Percentiles rank a stretch among this genome's conserved stretches.
Conservation (phyloP, 2,329 filamentous ascomycete genomes). For the Coniosporium tulheliwenetii region DNA sequence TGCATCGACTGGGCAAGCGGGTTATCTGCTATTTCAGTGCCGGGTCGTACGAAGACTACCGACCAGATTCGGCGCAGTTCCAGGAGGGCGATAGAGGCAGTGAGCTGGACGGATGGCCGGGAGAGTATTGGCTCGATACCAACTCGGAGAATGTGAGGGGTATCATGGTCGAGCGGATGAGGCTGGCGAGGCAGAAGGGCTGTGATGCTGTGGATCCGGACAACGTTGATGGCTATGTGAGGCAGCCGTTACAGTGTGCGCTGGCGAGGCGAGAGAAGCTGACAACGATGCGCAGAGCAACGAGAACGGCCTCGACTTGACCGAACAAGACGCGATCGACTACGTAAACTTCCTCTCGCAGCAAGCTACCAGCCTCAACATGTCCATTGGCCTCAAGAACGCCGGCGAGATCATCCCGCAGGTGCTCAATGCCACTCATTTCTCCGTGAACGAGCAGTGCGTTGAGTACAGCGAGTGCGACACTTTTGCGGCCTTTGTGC, state of each 20-base stretch:
- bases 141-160: conserved; percentile 40
- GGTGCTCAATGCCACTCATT: conserved; percentile 40
- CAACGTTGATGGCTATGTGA: conserved; percentile 51
- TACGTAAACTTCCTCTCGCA: conserved; percentile 45
- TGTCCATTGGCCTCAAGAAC: conserved; percentile 56
- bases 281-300: conserved; percentile 20
- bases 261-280: too few species aligned
- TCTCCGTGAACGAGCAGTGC: conserved; percentile 58
- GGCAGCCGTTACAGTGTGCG: conserved; percentile 7
- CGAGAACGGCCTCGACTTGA: conserved; percentile 46
- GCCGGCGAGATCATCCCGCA: conserved; percentile 41
- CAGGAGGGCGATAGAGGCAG: conserved; percentile 39
- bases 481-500: conserved; percentile 41
- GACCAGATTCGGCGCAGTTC: conserved; percentile 43
- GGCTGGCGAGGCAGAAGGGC: conserved; percentile 42
- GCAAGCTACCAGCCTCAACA: conserved; percentile 35
- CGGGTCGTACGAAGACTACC: conserved; percentile 50
- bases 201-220: conserved; percentile 58
- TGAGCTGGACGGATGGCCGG: conserved; percentile 45
- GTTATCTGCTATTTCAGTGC: conserved; percentile 66
- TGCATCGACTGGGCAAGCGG: conserved; percentile 38
- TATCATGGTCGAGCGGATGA: conserved; percentile 48
- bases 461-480: conserved; percentile 43
- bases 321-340: conserved; percentile 36
- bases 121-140: conserved; percentile 52